A percentile compares a stretch with the other conserved stretches of the same genome.
phyloP scores from a whole-genome alignment of 208 protist genomes.

The Leishmania turanica region DNA sequence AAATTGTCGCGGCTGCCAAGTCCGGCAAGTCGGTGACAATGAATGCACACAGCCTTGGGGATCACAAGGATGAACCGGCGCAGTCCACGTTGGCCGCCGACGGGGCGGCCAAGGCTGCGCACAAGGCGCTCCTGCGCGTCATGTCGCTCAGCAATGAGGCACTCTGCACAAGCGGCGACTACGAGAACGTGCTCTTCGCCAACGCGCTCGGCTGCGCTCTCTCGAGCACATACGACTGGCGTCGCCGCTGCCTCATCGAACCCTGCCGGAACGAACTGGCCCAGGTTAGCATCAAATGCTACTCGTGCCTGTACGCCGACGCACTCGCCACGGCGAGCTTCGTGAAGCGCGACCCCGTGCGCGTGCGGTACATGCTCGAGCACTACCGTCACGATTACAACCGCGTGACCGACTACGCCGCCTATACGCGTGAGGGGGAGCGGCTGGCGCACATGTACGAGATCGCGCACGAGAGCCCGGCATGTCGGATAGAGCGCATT shows the following conservation, averaged over 20 bases:
- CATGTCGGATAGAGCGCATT: conserved; percentile 61
- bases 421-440: conserved; percentile 68
- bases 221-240: conserved; percentile 51
- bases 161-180: conserved; percentile 66
- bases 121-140: conserved; percentile 41
- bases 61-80: conserved; percentile 37
- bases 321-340: conserved; percentile 73
- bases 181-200: conserved; percentile 62
- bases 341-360: conserved; percentile 54
- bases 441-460: conserved; percentile 72
- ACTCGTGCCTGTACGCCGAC: conserved; percentile 86
- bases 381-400: conserved; percentile 53
- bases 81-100: background rate
- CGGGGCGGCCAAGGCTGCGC: background rate
- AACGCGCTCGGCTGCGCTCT: conserved; percentile 34
- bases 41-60: conserved; percentile 47
- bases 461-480: conserved; percentile 63
- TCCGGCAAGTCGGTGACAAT: conserved; percentile 34
- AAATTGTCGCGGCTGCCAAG: conserved; percentile 28
- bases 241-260: conserved; percentile 39
- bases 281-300: conserved; percentile 74
- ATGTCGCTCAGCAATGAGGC: conserved; percentile 61
- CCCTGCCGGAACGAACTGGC: conserved; percentile 49
- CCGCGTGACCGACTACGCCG: conserved; percentile 62
- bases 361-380: conserved; percentile 69